A percentile compares a stretch with the other conserved stretches of the same genome.
These are phyloP conservation scores for Phylloporus sp. DNA, from an alignment of 768 basidiomycete genomes.

Conservation along the genomic window DNA sequence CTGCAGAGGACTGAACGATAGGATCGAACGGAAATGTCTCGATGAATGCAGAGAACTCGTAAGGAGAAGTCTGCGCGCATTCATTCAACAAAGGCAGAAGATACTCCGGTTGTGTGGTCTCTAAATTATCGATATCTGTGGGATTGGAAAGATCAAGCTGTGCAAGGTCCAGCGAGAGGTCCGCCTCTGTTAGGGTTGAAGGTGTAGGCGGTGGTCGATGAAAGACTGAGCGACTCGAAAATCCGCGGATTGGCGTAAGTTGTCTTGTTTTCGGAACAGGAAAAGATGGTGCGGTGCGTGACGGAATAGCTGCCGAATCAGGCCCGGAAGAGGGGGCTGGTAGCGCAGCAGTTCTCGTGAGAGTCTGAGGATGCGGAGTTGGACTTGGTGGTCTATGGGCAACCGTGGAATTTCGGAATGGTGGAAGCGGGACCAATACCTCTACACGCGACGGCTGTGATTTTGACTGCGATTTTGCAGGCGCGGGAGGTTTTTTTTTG, in stretches of 20 bases:
- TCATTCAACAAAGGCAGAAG: conserved; percentile 65
- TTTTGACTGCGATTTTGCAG: conserved; percentile 12
- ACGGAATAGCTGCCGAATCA: neutral
- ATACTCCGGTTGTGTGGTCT: conserved; percentile 45
- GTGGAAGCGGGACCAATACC: conserved; percentile 39
- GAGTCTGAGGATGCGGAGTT: neutral
- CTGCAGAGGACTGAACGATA: conserved; percentile 42
- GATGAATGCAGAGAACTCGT: conserved; percentile 82
- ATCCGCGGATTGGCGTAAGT: conserved; percentile 63
- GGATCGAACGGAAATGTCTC: conserved; percentile 75
- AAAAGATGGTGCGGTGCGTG: conserved; percentile 7
- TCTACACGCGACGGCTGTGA: conserved; percentile 31
- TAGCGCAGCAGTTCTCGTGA: conserved; percentile 1
- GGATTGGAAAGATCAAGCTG: conserved; percentile 46
- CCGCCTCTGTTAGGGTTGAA: conserved; percentile 51
- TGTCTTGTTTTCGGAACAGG: conserved; percentile 45
- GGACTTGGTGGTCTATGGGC: conserved; percentile 10
- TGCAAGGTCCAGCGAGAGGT: conserved; percentile 34
- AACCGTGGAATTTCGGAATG: conserved; percentile 20
- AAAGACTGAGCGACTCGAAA: conserved; percentile 32
- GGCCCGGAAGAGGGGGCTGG: neutral
- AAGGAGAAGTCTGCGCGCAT: conserved; percentile 63
- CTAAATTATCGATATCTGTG: conserved; percentile 45
- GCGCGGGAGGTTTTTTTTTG: conserved; percentile 4
- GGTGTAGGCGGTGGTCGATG: conserved; percentile 49